Base-by-base conservation (phyloP, 768 basidiomycete genomes). In the Lyophyllum atratum region DNA sequence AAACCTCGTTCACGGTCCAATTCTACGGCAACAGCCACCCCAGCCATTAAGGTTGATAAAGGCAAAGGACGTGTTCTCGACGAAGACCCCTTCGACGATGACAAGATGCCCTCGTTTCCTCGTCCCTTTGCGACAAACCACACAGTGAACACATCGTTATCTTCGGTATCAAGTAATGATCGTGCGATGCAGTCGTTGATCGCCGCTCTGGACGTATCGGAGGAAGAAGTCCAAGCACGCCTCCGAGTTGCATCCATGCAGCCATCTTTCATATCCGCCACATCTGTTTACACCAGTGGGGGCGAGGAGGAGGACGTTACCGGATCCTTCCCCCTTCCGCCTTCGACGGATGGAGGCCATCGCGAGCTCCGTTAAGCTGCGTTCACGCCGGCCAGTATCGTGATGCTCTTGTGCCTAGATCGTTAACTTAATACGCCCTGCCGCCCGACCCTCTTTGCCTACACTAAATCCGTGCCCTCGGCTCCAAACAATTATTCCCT, bases 121-220 rank as follows among this genome's bases (percentile, higher is more conserved):
- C 74, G 72, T 6, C 56, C 70, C 11, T 75, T 77, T 50, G 57
- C 29, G 8, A 19, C 64, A 21, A 55, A 64, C 12, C 77, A 81
- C 59, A 56, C 58, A 4, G 52, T 70, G 1, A 66, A 69, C 7
- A 60, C 65, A 7, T 79, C 79, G 2, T 59, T 68, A 22, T 67
- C 76, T 0, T 78, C 80, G 15, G 67, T 68, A n/a, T 67, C 74
- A 12, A 79, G 74, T 59, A 82, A 77, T 47, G 78, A 83, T 51
- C 80, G 77, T 44, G 86, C 86, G 15, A 70, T 90, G 61, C 77
- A 76, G 65, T 85, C 85, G n/a, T 75, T 90, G 50, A 80, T 89
- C 56, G 87, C 84, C 21, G 87, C 85, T n/a, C 78, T 90, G 42
- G 80, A 85, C 33, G 71, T 78, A 2, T 66, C 78, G 1, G 74